Percentiles rank a stretch among this genome's conserved stretches.
Evolutionary conservation across 805 yeast species (phyloP).

Genomic region (Lachancea sp.): DNA sequence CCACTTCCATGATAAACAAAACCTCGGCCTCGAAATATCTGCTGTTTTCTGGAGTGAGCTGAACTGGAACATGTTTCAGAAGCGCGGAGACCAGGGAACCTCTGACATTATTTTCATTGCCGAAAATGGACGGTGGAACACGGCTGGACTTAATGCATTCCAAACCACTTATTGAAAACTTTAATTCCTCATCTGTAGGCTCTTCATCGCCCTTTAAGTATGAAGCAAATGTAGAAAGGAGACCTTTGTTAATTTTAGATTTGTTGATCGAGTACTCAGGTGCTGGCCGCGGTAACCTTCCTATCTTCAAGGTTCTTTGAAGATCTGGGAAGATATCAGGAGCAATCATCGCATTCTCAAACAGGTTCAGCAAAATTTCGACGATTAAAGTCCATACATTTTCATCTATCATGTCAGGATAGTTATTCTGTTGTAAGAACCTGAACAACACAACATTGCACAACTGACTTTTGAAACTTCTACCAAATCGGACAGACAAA

Average conservation of each 20-base stretch:
- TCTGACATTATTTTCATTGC: conserved; percentile 35
- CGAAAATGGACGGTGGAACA: conserved; percentile 49
- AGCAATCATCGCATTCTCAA: conserved; percentile 63
- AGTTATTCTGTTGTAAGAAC: conserved; percentile 53
- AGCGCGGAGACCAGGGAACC: conserved; percentile 31
- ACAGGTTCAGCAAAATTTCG: conserved; percentile 54
- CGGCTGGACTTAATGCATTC: conserved; percentile 76
- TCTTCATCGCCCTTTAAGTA: conserved; percentile 92
- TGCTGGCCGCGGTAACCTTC: conserved; percentile 50
- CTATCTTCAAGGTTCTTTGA: conserved; percentile 50
- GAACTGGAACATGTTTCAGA: conserved; percentile 33
- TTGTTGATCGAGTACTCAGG: conserved; percentile 63
- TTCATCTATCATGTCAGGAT: conserved; percentile 34
- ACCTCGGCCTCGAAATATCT: conserved; percentile 42
- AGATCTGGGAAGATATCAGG: conserved; percentile 62
- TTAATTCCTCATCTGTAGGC: conserved; percentile 91
- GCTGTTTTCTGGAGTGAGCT: conserved; percentile 27
- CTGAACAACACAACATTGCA: conserved; percentile 82
- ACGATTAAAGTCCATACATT: conserved; percentile 57
- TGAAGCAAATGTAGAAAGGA: conserved; percentile 88
- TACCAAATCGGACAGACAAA: conserved; percentile 75
- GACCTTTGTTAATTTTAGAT: conserved; percentile 61
- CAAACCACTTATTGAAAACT: conserved; percentile 70
- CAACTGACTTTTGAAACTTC: conserved; percentile 86
- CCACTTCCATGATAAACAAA: conserved; percentile 43